Base-by-base conservation (phyloP, 352 stramenopile genomes). In the Aphanomyces euteiches region DNA sequence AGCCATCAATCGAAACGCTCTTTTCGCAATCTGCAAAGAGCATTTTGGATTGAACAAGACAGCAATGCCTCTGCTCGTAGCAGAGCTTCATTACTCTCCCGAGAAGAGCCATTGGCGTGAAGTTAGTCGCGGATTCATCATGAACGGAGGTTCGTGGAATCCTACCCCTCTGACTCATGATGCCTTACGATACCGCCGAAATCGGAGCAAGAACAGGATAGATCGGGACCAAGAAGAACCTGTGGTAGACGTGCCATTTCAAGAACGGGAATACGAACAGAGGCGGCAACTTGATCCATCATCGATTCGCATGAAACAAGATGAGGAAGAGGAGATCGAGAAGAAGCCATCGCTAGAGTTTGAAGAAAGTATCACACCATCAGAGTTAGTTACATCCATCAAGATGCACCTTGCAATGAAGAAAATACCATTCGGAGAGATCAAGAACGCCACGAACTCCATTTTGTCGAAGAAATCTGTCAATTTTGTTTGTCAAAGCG, bases 21-120 rank as follows among this genome's bases (percentile, higher is more conserved):
- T 91, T 6, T 48, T 87, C 6, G 17, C 21, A 39, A 76, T 81
- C 60, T 69, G 75, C 6, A 67, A 68, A 0, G 41, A 66, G 2
- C 82, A 90, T 66, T 91, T 91, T 37, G 77, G 8, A 72, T 71
- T 58, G 74, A 60, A n/a, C 74, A 75, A 8, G 76, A 74, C 84
- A 45, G 80, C 82, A 13, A 87, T 85, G 77, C 84, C 82, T 7
- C 73, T 91, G 56, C 75, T 89, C 6, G 75, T 91, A 21, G 76
- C 82, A 5, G 80, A 90, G 73, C 73, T 91, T 6, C 36, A 50
- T 47, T 28, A 8, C 4, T 38, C n/a, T 5, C 66, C 84, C 6
- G 54, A 19, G 10, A 37, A 37, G 10, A 37, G 2, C 5, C 37
- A 40, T 17, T 61, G 43, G 28, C 12, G 12, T 48, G 82, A 91